These are phyloP conservation scores for Limonomyces culmigenus DNA, from an alignment of 1,284 basidiomycete genomes.

Conservation along the genomic window DNA sequence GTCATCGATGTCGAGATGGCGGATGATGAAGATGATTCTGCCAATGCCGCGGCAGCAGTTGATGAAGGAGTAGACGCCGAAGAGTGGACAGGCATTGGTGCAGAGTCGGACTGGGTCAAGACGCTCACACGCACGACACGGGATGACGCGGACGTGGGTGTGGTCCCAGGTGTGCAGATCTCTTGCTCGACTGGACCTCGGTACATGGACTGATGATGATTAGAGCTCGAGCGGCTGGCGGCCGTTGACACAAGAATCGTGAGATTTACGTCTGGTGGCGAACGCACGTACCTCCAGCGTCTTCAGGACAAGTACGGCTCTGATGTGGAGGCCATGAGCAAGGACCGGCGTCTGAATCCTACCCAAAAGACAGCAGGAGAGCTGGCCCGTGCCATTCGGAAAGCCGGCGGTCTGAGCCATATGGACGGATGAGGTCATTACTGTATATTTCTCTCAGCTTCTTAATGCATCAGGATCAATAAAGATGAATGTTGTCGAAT, in stretches of 20 bases:
- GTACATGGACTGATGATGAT: conserved; percentile 2
- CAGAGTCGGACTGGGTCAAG: conserved; percentile 9
- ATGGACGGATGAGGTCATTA: too few relatives aligned
- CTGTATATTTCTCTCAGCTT: too few relatives aligned
- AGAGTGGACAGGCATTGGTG: conserved; percentile 14
- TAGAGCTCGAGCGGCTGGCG: conserved; percentile 27
- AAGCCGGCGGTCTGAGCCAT: conserved; percentile 36
- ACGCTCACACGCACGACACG: too few relatives aligned
- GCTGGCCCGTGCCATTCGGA: conserved; percentile 43
- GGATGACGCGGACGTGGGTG: too few relatives aligned
- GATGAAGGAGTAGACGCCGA: conserved; percentile 9
- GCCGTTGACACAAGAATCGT: conserved; percentile 21
- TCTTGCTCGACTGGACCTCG: conserved; percentile 1
- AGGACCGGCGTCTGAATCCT: conserved; percentile 65
- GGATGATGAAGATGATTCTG: conserved; percentile 26
- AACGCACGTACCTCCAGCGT: conserved; percentile 48
- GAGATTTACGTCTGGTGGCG: conserved; percentile 39
- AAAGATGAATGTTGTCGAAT: too few relatives aligned
- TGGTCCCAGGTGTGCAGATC: not conserved
- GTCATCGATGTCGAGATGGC: conserved; percentile 63
- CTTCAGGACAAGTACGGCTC: conserved; percentile 60
- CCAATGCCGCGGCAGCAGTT: conserved; percentile 14
- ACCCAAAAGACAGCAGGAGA: conserved; percentile 82
- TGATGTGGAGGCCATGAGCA: conserved; percentile 65
- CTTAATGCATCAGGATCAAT: too few relatives aligned